Conservation (phyloP, 2,329 filamentous ascomycete species). For the Colletotrichum falcatum region DNA sequence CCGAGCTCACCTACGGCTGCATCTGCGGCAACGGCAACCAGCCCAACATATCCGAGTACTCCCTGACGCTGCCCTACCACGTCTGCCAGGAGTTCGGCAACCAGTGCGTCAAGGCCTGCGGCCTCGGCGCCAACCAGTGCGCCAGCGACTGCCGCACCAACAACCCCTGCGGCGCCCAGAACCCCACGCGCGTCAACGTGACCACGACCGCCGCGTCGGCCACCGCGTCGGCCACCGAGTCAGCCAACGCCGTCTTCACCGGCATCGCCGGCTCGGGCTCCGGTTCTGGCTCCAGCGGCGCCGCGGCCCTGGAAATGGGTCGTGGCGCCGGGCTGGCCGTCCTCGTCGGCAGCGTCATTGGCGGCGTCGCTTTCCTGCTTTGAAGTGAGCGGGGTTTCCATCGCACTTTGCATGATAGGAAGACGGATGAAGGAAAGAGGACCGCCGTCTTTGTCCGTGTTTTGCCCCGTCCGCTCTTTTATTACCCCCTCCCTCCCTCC, state of each 20-base stretch:
- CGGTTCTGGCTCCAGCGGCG: slow-evolving; percentile 44
- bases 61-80: slow-evolving; percentile 82
- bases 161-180: slow-evolving; percentile 78
- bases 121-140: slow-evolving; percentile 66
- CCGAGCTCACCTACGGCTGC: slow-evolving; percentile 75
- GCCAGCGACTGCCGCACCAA: slow-evolving; percentile 70
- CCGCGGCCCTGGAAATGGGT: slow-evolving; percentile 50
- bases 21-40: slow-evolving; percentile 74
- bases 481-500: no score
- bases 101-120: slow-evolving; percentile 74
- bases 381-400: slow-evolving; percentile 13
- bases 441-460: slow-evolving; percentile 12
- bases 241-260: slow-evolving; percentile 54
- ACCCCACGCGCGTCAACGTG: slow-evolving; percentile 70
- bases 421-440: neutral
- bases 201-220: slow-evolving; percentile 60
- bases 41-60: slow-evolving; percentile 82
- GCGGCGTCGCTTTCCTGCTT: slow-evolving; percentile 55
- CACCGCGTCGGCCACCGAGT: slow-evolving; percentile 49
- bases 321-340: slow-evolving; percentile 54
- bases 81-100: slow-evolving; percentile 78
- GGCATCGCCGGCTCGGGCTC: slow-evolving; percentile 42
- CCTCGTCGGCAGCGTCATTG: slow-evolving; percentile 54
- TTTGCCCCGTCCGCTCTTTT: slow-evolving; percentile 36
- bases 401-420: no score